Base-by-base conservation (phyloP, 2,329 filamentous ascomycete genomes). In the Cercospora sojina region DNA sequence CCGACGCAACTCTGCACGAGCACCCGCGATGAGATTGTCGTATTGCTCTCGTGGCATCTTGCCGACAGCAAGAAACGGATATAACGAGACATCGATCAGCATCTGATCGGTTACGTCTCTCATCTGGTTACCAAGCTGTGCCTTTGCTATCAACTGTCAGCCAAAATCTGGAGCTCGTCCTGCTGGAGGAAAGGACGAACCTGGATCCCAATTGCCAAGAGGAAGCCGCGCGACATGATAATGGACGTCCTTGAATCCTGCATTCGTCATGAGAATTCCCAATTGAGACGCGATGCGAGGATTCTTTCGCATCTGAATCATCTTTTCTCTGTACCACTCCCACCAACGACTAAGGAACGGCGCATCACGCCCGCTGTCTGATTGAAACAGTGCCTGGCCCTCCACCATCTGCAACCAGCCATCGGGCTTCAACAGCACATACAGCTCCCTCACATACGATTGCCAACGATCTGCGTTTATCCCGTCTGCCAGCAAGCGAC, bases 351-450 rank as follows among this genome's bases (percentile, higher is more conserved):
- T 43, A 23, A 74, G 56, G 53, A 63, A 70, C 2, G 72, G 66
- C 3, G 67, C 70, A 13, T 70, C 69, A 27, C 55, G 56, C 3
- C 73, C 68, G 35, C 87, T 88, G 5, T 92, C 92, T 0, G 92
- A 96, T 77, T 96, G 93, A 27, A 91, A 88, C 70, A 92, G 92
- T 77, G 89, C 90, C 74, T 96, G 92, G 73, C 93, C 86, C 75
- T 97, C 93, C n/a, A 91, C 86, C 85, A 96, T 89, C 75, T 97
- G 92, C 66, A 91, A 85, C 92, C 92, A 97, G 1, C 93, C 93
- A 2, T 89, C 90, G 5, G 88, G 89, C 59, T 87, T 89, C 69
- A 93, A 81, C 9, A 92, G 84, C 23, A 87, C 84, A 70, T 87
- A 86, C 67, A 96, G 90, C 72, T 97, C 93, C 71, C 83, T 82